Percentiles rank a stretch among this genome's conserved stretches.
Conservation (phyloP, 805 yeast species). For the Torulaspora indica region DNA sequence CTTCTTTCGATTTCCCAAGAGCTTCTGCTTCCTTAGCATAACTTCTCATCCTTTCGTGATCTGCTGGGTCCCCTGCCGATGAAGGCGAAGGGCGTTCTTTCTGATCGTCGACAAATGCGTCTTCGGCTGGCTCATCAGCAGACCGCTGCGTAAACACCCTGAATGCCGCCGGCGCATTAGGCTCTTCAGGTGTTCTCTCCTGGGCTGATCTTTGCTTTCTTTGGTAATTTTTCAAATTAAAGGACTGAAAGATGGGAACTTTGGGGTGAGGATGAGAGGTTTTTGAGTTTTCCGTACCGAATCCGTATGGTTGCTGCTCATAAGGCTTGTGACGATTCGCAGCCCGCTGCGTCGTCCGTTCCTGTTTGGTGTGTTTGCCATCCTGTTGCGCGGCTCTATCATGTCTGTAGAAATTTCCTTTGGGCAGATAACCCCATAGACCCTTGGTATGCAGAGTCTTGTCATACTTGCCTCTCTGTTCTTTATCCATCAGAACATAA, state of each 20-base stretch:
- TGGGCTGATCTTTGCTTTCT: constrained; percentile 11
- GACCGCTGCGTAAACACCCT: constrained; percentile 1
- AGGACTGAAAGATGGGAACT: constrained; percentile 26
- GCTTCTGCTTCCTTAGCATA: not conserved
- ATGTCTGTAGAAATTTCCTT: not conserved
- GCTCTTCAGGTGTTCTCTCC: constrained; percentile 2
- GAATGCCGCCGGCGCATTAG: constrained; percentile 4
- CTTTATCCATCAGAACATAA: constrained; percentile 28
- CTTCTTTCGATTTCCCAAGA: not conserved
- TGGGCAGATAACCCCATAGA: constrained; percentile 17
- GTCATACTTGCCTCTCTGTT: constrained; percentile 24
- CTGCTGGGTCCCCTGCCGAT: constrained; percentile 3
- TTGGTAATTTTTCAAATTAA: constrained; percentile 30
- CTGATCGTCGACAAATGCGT: not conserved
- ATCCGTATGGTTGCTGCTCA: constrained; percentile 36
- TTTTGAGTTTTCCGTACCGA: constrained; percentile 17
- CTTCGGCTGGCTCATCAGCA: not conserved
- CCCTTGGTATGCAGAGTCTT: constrained; percentile 17
- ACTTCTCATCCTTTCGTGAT: not conserved
- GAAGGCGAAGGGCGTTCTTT: not conserved
- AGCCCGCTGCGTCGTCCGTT: constrained; percentile 1
- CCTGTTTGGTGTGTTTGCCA: not conserved
- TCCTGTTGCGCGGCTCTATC: not conserved
- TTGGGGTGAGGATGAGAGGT: constrained; percentile 9
- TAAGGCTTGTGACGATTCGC: constrained; percentile 27